phyloP scores from a whole-genome alignment of 2,329 filamentous ascomycete species.

The Talaromyces sp. region DNA sequence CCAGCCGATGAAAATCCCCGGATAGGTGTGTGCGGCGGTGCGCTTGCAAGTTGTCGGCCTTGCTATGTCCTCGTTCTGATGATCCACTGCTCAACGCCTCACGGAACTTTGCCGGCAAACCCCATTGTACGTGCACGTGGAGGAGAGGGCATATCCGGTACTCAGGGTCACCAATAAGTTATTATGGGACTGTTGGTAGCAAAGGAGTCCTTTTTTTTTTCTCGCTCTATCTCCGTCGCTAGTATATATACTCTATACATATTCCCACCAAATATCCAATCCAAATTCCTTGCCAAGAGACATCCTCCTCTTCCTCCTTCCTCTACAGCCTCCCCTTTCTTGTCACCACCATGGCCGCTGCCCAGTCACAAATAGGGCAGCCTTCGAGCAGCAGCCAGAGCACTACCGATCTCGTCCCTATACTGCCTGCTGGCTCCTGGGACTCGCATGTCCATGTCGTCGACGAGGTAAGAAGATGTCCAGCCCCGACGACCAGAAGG shows the following conservation, averaged over 20 bases:
- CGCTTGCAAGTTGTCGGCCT: background rate
- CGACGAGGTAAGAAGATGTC: constrained; percentile 1
- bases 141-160: background rate
- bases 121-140: background rate
- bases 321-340: background rate
- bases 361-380: background rate
- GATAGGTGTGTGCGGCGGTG: background rate
- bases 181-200: background rate
- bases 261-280: background rate
- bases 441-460: constrained; percentile 8
- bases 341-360: background rate
- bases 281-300: background rate
- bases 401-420: background rate
- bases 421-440: constrained; percentile 7
- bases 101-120: background rate
- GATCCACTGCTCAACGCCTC: background rate
- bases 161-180: background rate
- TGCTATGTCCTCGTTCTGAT: background rate
- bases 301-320: background rate
- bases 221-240: background rate
- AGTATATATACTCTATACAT: background rate
- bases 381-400: background rate
- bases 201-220: background rate
- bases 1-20: background rate
- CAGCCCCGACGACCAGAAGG: background rate